phyloP scores from a whole-genome alignment of 257 asterid genomes.

The Ligustrum vulgare region DNA sequence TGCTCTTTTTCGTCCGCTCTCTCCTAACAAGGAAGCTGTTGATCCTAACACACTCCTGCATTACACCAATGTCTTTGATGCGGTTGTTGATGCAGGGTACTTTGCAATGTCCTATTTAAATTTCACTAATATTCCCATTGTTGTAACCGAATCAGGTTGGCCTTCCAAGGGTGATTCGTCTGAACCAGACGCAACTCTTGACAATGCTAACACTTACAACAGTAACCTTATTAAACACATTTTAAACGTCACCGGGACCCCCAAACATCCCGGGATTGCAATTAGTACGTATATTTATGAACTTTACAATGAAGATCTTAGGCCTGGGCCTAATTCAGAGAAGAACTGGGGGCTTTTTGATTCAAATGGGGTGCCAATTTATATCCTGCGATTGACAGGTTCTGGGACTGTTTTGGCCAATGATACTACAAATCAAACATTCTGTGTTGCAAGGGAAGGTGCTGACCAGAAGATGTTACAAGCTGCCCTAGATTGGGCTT shows the following conservation, averaged over 20 bases:
- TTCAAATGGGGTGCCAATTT: slow-evolving; percentile 69
- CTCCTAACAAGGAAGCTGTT: slow-evolving; percentile 86
- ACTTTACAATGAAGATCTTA: slow-evolving; percentile 79
- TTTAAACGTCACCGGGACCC: slow-evolving; percentile 81
- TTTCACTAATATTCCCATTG: slow-evolving; percentile 68
- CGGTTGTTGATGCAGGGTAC: slow-evolving; percentile 87
- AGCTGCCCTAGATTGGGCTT: slow-evolving; percentile 93
- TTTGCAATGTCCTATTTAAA: slow-evolving; percentile 80
- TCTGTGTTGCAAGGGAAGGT: slow-evolving; percentile 70
- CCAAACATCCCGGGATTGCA: slow-evolving; percentile 86
- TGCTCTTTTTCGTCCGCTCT: slow-evolving; percentile 81
- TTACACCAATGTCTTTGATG: slow-evolving; percentile 92
- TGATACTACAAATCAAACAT: slow-evolving; percentile 81
- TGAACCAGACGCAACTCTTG: slow-evolving; percentile 79
- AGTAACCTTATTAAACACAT: slow-evolving; percentile 79
- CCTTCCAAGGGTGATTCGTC: slow-evolving; percentile 81
- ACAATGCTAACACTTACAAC: slow-evolving; percentile 83
- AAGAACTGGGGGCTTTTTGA: slow-evolving; percentile 95
- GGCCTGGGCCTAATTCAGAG: slow-evolving; percentile 71
- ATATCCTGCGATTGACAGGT: slow-evolving; percentile 65
- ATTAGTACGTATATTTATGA: slow-evolving; percentile 81
- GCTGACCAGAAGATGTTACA: slow-evolving; percentile 78
- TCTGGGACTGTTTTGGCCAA: slow-evolving; percentile 83
- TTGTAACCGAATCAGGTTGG: slow-evolving; percentile 91
- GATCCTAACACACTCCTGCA: slow-evolving; percentile 87